Evolutionary conservation across 257 asterid species (phyloP).

Genomic region (Scutellaria barbata): DNA sequence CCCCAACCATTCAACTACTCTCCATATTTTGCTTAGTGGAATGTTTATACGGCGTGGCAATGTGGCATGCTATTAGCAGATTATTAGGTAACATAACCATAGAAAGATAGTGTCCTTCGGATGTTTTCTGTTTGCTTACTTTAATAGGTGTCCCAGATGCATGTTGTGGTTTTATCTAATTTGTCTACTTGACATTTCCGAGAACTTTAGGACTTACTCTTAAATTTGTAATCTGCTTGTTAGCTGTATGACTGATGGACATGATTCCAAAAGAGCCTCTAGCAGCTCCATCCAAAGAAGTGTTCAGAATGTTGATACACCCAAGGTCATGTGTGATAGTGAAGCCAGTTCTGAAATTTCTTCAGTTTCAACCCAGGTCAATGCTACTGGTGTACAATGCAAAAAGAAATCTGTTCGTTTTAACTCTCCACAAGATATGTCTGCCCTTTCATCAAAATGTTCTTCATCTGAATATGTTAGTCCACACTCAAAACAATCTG

Average conservation of each 20-base stretch:
- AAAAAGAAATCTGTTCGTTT: conserved; percentile 54
- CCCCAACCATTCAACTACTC: not conserved
- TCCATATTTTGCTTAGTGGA: conserved; percentile 16
- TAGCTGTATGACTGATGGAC: conserved; percentile 65
- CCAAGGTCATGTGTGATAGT: conserved; percentile 29
- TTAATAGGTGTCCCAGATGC: not conserved
- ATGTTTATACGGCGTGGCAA: conserved; percentile 14
- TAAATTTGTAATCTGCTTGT: conserved; percentile 22
- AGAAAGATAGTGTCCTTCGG: not conserved
- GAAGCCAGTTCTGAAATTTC: conserved; percentile 40
- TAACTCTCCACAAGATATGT: conserved; percentile 44
- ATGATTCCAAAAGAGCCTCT: conserved; percentile 37
- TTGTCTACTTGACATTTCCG: not conserved
- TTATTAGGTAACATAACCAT: conserved; percentile 11
- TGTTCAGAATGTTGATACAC: conserved; percentile 35
- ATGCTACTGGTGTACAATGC: conserved; percentile 40
- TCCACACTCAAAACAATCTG: conserved; percentile 45
- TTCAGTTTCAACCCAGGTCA: conserved; percentile 39
- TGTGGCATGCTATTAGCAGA: not conserved
- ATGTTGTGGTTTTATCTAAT: not conserved
- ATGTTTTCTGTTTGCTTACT: conserved; percentile 8
- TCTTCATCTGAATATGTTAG: conserved; percentile 53
- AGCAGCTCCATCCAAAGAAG: conserved; percentile 39
- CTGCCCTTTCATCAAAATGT: conserved; percentile 48
- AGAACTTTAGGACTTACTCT: conserved; percentile 20